Base-by-base conservation (phyloP, 306 rosid genomes). In the Mucuna pruriens region DNA sequence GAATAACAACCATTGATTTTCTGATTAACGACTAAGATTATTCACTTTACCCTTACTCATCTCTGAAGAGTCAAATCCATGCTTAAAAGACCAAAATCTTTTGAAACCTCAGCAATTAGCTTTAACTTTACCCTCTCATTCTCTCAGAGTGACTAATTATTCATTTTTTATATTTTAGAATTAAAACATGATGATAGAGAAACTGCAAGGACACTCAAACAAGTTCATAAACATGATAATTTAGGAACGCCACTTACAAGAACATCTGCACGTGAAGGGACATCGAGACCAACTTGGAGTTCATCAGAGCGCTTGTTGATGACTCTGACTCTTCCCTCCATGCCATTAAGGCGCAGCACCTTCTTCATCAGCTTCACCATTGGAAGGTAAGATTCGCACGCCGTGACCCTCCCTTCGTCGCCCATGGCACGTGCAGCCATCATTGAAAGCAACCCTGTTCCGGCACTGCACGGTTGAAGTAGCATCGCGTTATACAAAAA, bases 301-400 rank as follows among this genome's bases (percentile, higher is more conserved):
- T 95, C 97, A 86, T 93, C 99, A 66, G 99, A 95, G 17, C 97
- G 97, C 83, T 91, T 95, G 83, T 90, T 91, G 76, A 95, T 71
- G 31, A 93, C 85, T 69, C 69, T 87, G 20, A 95, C 88, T 54
- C 84, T 85, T 57, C 84, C 84, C 66, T 90, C 95, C 90, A 93
- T 83, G 8, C 84, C 91, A 69, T 95, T 95, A 71, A 81, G 54
- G 13, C 92, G 91, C 39, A 89, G 17, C 31, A 93, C 97, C 86
- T 88, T 95, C 80, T 75, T 87, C 99, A 95, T 92, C 84, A 95
- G 66, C 89, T 93, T 95, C 77, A 91, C 92, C 99, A 95, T 95
- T 4, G 99, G 99, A 86, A 95, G 97, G 85, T 95, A 95, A 60
- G 97, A 95, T 82, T 95, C 99, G 60, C 99, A 95, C 15, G 97